phyloP scores from a whole-genome alignment of 805 yeast genomes.

The Candida boleticola region DNA sequence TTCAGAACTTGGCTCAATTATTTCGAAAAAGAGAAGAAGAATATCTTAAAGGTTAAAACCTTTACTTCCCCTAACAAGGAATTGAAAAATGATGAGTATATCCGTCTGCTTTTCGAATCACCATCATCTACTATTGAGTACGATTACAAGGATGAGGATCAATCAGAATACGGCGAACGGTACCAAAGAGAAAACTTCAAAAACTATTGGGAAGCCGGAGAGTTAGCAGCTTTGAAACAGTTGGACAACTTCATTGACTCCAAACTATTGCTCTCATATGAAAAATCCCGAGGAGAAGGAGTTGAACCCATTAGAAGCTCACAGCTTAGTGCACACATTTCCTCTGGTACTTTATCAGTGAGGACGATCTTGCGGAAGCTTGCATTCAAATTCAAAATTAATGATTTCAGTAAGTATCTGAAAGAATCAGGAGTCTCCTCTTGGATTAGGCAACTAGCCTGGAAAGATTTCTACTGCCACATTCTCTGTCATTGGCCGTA shows the following conservation, averaged over 20 bases:
- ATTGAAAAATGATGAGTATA: neutral
- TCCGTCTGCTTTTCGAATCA: neutral
- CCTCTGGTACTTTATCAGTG: constrained; percentile 47
- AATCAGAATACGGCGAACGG: constrained; percentile 3
- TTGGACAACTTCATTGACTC: constrained; percentile 20
- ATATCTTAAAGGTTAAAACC: neutral
- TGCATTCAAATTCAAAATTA: neutral
- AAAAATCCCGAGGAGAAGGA: constrained; percentile 28
- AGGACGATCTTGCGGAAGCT: constrained; percentile 29
- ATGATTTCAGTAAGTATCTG: neutral
- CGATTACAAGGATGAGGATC: constrained; percentile 3
- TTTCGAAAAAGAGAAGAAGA: constrained; percentile 16
- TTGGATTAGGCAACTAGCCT: constrained; percentile 54
- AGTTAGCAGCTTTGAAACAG: constrained; percentile 28
- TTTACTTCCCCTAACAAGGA: neutral
- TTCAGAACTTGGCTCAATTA: constrained; percentile 36
- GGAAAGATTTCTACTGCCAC: constrained; percentile 58
- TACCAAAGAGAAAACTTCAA: constrained; percentile 18
- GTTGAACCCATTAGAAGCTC: constrained; percentile 30
- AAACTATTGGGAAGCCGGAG: constrained; percentile 29
- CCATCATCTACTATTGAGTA: neutral
- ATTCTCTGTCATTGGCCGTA: constrained; percentile 50
- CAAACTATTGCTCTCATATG: constrained; percentile 27
- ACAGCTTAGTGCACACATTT: constrained; percentile 43
- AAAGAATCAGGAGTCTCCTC: constrained; percentile 29